Evolutionary conservation across 176 grass and related monocot genomes (phyloP), one percentile per base, ranked within the genome.

Genomic region (Secale cereale): DNA sequence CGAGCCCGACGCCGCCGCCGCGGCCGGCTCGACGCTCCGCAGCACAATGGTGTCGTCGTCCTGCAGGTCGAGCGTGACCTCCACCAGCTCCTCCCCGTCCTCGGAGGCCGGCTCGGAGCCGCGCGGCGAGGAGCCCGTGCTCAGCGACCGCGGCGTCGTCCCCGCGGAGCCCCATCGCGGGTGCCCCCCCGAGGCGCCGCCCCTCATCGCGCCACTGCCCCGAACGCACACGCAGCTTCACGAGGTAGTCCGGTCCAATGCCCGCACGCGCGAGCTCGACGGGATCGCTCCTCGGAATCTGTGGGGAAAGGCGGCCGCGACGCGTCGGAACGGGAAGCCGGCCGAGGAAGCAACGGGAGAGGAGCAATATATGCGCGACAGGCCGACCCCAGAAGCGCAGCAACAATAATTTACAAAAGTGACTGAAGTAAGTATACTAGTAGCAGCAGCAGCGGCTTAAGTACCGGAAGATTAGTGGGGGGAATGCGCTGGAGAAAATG

Each of bases 1-100:
- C 4, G 71, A 16, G 8, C 75, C 81, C 62, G 79, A 70, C 56
- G 86, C 22, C n/a, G 27, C 10, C 27, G 83, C 66, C 1, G 76
- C 57, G 8, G 96, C 97, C 7, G 97, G 97, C 90, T 99, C 94
- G 39, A 99, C 97, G 83, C 93, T 94, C 22, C 97, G 89, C 63
- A 99, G 91, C 37, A 99, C 92, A 86, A 99, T 94, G 81, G 91
- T 99, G 71, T 99, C 90, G 74, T 98, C 96, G 14, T 94, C 97
- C 86, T 99, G 91, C 71, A 99, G 77, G 79, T 99, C 97, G 57
- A 99, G 90, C 46, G 97, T 99, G 28, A 99, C 94, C 90, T 99
- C 97, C n/a, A 99, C 97, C 70, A 99, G 93, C 88, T 99, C 97
- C 88, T 96, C 97, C 16, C 83, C 90, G 64, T 91, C 89, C 59